Percentiles rank a stretch among this genome's conserved stretches.
Conservation (phyloP, 306 rosid species). For the Dryas octopetala region DNA sequence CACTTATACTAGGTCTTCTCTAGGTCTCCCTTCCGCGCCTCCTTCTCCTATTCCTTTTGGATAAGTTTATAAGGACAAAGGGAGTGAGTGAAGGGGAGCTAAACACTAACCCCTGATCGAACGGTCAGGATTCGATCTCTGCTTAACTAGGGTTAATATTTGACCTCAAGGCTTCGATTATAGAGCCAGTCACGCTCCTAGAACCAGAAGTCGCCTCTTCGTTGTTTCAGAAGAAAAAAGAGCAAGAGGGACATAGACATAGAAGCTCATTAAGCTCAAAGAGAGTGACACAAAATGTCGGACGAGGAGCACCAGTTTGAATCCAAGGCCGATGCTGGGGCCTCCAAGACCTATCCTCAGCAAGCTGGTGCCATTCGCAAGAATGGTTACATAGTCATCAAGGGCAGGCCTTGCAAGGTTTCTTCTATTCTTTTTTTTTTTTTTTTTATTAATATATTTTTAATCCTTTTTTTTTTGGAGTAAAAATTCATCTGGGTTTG, state of each 20-base stretch:
- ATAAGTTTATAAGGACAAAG: not conserved
- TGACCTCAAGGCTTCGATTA: not conserved
- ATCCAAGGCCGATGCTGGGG: conserved; percentile 66
- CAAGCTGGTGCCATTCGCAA: conserved; percentile 74
- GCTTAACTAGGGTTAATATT: conserved; percentile 10
- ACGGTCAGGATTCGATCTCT: not conserved
- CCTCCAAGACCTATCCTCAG: conserved; percentile 68
- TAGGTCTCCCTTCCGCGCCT: too few relatives aligned
- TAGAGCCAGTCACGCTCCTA: not conserved
- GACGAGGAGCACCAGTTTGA: conserved; percentile 80
- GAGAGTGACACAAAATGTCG: conserved; percentile 40
- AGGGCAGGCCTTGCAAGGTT: conserved; percentile 73
- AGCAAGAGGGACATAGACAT: not conserved
- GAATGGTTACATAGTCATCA: conserved; percentile 68
- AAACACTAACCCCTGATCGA: not conserved
- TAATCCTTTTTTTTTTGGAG: not conserved
- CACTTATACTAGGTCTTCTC: too few relatives aligned
- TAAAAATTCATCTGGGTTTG: conserved; percentile 6
- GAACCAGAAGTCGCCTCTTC: conserved; percentile 5
- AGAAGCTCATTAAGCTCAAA: not conserved
- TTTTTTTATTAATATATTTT: not conserved
- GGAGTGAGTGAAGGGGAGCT: not conserved
- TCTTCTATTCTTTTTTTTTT: not conserved
- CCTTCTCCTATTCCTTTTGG: not conserved
- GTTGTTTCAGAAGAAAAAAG: not conserved